These are phyloP conservation scores for Leishmania martiniquensis DNA, from an alignment of 208 protist genomes.

Conservation along the genomic window DNA sequence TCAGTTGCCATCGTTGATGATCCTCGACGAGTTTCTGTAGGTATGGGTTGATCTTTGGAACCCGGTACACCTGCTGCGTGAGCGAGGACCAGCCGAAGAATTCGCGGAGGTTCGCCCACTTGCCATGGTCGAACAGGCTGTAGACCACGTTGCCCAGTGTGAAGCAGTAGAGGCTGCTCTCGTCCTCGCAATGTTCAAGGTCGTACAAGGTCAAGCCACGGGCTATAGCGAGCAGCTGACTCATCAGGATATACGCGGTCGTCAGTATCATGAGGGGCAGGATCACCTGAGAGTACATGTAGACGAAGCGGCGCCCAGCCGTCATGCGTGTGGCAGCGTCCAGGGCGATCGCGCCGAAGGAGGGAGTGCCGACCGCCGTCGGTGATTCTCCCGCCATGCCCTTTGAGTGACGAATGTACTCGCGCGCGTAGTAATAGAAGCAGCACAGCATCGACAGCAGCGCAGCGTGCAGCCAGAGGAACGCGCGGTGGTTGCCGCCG, in stretches of 20 bases:
- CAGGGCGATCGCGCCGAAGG: background rate
- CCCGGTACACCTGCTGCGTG: slow-evolving; percentile 36
- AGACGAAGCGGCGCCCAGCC: slow-evolving; percentile 37
- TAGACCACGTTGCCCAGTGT: slow-evolving; percentile 52
- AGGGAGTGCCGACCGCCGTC: background rate
- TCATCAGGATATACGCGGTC: slow-evolving; percentile 27
- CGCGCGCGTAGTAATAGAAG: slow-evolving; percentile 40
- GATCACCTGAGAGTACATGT: slow-evolving; percentile 60
- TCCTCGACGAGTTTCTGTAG: slow-evolving; percentile 49
- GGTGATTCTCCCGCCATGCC: background rate
- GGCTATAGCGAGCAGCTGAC: slow-evolving; percentile 49
- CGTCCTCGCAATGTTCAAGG: slow-evolving; percentile 40
- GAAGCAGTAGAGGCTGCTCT: slow-evolving; percentile 80
- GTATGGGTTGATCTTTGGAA: slow-evolving; percentile 60
- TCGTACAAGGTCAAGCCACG: slow-evolving; percentile 81
- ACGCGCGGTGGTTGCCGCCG: slow-evolving; percentile 73
- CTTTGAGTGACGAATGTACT: slow-evolving; percentile 27
- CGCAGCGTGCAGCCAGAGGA: slow-evolving; percentile 41
- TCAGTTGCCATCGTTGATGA: slow-evolving; percentile 50
- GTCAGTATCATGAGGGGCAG: slow-evolving; percentile 54
- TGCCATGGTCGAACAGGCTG: slow-evolving; percentile 71
- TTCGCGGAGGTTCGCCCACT: slow-evolving; percentile 39
- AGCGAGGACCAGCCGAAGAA: slow-evolving; percentile 55
- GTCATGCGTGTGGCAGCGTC: slow-evolving; percentile 22
- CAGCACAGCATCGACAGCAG: slow-evolving; percentile 31